Percentiles rank a stretch among this genome's conserved stretches.
These are phyloP conservation scores for Heteromeles arbutifolia DNA, from an alignment of 306 rosid genomes.

Conservation along the genomic window DNA sequence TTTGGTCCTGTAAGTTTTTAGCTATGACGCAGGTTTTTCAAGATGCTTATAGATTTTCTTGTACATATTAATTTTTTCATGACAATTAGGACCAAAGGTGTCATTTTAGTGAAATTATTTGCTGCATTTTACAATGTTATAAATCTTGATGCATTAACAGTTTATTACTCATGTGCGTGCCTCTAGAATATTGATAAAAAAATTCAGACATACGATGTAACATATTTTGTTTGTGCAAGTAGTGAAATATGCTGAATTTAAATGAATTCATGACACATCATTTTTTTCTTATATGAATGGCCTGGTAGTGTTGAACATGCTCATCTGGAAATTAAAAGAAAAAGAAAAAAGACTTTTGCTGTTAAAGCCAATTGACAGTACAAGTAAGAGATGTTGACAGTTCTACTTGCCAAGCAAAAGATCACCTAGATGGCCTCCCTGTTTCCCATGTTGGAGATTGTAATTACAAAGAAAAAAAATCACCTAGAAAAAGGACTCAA, in stretches of 20 bases:
- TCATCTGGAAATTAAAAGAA: too few relatives aligned
- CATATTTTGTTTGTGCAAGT: not conserved
- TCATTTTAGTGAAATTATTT: not conserved
- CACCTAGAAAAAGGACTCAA: not conserved
- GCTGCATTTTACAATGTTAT: not conserved
- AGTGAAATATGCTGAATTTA: not conserved
- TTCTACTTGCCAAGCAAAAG: not conserved
- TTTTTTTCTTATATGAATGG: slow-evolving; percentile 1
- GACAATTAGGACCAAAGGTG: not conserved
- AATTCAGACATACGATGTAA: not conserved
- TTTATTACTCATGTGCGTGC: not conserved
- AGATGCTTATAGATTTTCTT: not conserved
- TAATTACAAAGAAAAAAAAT: too few relatives aligned
- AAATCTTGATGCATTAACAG: not conserved
- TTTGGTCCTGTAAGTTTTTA: slow-evolving; percentile 86
- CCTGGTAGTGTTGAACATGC: not conserved
- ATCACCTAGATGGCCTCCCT: not conserved
- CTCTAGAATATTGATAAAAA: not conserved
- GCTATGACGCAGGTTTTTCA: slow-evolving; percentile 19
- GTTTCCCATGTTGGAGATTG: not conserved
- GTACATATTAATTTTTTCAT: not conserved
- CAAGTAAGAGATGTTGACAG: not conserved
- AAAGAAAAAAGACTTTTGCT: not conserved
- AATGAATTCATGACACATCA: not conserved
- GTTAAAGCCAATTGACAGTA: not conserved